Conservation (phyloP, 306 rosid genomes). For the Hippophae rhamnoides region DNA sequence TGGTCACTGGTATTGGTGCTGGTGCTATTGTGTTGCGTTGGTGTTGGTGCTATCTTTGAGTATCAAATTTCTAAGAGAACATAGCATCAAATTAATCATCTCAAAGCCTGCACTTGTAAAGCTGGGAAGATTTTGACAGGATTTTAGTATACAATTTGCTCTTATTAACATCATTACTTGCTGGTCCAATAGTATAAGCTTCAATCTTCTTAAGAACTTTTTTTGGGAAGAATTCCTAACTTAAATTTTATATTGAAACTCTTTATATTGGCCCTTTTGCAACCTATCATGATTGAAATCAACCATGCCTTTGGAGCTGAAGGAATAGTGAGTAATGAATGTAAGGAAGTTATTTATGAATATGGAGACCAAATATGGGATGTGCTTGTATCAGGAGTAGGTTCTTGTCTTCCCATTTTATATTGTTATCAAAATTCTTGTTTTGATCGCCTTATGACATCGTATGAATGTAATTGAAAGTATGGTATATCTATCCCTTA, state of each 20-base stretch:
- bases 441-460: background rate
- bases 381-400: slow-evolving; percentile 60
- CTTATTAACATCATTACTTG: slow-evolving; percentile 46
- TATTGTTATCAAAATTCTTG: background rate
- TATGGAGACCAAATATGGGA: slow-evolving; percentile 40
- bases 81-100: too few species aligned
- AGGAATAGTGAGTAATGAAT: too few species aligned
- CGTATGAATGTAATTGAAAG: background rate
- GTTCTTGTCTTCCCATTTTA: slow-evolving; percentile 8
- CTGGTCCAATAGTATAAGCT: slow-evolving; percentile 72
- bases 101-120: too few species aligned
- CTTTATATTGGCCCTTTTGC: slow-evolving; percentile 9
- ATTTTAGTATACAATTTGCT: too few species aligned
- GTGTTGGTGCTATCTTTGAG: too few species aligned
- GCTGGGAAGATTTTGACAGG: too few species aligned
- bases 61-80: too few species aligned
- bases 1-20: too few species aligned
- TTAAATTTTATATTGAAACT: background rate
- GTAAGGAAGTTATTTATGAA: too few species aligned
- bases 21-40: too few species aligned
- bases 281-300: slow-evolving; percentile 66
- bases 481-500: too few species aligned
- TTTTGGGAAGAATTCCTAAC: too few species aligned
- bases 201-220: slow-evolving; percentile 1
- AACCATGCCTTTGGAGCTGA: slow-evolving; percentile 39